Base-by-base conservation (phyloP, 2,329 filamentous ascomycete species). In the Albophoma yamanashiensis region DNA sequence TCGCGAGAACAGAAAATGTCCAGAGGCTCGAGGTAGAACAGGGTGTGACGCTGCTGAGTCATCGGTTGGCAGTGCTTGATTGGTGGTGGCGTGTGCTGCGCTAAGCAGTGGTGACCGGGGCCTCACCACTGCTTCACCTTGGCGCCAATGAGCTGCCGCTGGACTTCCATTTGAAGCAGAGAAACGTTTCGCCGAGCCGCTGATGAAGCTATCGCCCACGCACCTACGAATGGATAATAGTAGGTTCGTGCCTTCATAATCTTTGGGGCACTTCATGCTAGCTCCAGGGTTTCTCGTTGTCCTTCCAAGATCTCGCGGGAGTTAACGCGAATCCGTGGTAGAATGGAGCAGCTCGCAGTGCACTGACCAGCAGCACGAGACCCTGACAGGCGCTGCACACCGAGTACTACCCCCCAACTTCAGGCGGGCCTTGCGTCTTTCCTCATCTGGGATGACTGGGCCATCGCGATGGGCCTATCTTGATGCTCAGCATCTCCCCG, bases 1-100 rank as follows among this genome's bases (percentile, higher is more conserved):
- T 66, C 60, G 59, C 25, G 55, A 43, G 17, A 31, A 31, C 25
- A 61, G 67, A 71, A 71, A 71, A 70, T 71, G 69, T 70, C 58
- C 65, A 59, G n/a, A 61, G 59, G 58, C 62, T 39, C 25, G 59
- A 52, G 60, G 61, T 58, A 50, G 55, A 3, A 14, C 43, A 59
- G 47, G 47, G 25, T 39, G 15, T 22, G 50, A 59, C 20, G 12
- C 12, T 63, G 62, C 62, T 63, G 61, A 64, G 59, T 63, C 62
- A 63, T 60, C 59, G 20, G 20, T 2, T 20, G 47, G 25, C 15
- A 11, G 25, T 20, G 25, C 2, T 17, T 50, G 47, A 50, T 50
- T 50, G 47, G 47, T 8, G 47, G 47, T 7, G 47, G 47, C 15
- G 3, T 11, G 22, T 8, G 12, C 20, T 12, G 43, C 4, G n/a